phyloP scores from a whole-genome alignment of 768 basidiomycete species.

The Boletus rubropictus region DNA sequence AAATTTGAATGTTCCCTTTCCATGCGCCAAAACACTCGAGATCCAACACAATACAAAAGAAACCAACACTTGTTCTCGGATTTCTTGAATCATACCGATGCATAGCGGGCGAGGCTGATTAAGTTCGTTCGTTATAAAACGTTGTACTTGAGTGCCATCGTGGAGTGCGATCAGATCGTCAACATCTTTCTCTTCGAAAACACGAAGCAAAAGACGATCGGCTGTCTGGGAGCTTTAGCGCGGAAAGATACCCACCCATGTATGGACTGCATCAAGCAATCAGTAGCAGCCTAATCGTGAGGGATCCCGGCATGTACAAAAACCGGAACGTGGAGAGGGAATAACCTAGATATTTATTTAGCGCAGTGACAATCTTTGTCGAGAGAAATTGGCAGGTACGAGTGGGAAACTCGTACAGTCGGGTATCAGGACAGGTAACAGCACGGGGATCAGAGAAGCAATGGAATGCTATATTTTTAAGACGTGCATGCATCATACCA shows the following conservation, averaged over 20 bases:
- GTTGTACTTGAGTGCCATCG: conserved; percentile 21
- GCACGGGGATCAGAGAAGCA: conserved; percentile 6
- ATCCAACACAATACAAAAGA: no score
- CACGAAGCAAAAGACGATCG: conserved; percentile 21
- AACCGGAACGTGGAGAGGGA: neutral
- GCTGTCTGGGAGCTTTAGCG: neutral
- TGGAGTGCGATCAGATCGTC: conserved; percentile 15
- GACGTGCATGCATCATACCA: conserved; percentile 38
- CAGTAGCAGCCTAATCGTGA: neutral
- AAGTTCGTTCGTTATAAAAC: conserved; percentile 15
- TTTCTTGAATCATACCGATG: no score
- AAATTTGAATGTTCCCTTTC: no score
- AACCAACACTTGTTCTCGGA: no score
- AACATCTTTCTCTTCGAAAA: conserved; percentile 17
- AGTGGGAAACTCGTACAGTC: neutral
- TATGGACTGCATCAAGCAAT: neutral
- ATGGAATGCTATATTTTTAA: conserved; percentile 28
- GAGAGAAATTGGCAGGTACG: neutral
- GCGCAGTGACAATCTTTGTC: neutral
- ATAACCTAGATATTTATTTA: neutral
- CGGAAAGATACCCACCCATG: neutral
- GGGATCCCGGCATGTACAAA: no score
- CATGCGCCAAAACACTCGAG: no score
- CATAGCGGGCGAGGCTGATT: conserved; percentile 14
- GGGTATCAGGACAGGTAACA: neutral